Conservation (phyloP, 257 asterid genomes). For the Scutellaria barbata region DNA sequence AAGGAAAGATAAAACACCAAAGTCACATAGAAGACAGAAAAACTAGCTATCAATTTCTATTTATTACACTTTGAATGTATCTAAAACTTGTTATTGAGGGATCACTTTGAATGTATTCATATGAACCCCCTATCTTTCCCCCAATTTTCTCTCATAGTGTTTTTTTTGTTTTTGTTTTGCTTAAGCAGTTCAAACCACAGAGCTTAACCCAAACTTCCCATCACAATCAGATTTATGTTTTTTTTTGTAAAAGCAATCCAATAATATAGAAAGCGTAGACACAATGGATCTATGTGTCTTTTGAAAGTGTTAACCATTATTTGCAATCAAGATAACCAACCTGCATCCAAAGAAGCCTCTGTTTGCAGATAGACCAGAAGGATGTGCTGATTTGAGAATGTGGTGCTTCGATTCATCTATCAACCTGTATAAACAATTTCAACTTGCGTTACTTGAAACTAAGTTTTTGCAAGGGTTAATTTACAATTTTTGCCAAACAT, state of each 20-base stretch:
- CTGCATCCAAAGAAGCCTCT: slow-evolving; percentile 99
- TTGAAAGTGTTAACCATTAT: slow-evolving; percentile 12
- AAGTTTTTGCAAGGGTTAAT: too few species aligned
- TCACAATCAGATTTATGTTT: neutral
- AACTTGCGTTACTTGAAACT: neutral
- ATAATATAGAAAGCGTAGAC: slow-evolving; percentile 1
- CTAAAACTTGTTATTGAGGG: neutral
- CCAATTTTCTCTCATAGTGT: neutral
- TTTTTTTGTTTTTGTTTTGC: neutral
- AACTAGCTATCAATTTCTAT: neutral
- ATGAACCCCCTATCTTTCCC: neutral
- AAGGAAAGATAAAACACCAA: neutral
- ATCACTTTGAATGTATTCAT: too few species aligned
- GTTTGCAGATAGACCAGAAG: slow-evolving; percentile 96
- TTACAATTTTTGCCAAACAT: too few species aligned
- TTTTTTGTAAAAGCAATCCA: slow-evolving; percentile 11
- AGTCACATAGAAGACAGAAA: neutral
- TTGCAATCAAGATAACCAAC: slow-evolving; percentile 46
- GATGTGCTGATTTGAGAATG: slow-evolving; percentile 92
- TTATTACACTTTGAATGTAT: neutral
- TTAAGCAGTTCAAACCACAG: neutral
- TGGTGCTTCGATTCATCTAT: slow-evolving; percentile 82
- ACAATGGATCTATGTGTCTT: neutral
- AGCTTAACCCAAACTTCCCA: neutral
- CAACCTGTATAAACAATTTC: slow-evolving; percentile 57